Base-by-base conservation (phyloP, 495 filamentous ascomycete genomes). In the Neurospora sp. region DNA sequence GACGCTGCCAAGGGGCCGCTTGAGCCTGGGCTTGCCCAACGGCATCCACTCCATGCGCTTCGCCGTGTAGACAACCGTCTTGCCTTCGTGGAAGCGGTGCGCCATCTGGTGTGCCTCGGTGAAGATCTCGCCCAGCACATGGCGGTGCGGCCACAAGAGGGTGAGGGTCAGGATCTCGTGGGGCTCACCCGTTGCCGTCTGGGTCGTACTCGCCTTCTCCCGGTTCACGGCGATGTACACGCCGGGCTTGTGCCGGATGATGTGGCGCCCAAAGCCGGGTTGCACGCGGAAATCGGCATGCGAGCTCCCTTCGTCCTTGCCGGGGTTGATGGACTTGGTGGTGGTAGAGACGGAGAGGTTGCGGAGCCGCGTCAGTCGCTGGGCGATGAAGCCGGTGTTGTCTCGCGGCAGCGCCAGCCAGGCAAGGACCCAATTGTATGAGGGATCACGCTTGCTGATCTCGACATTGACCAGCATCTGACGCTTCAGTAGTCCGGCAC, bases 121-220 rank as follows among this genome's bases (percentile, higher is more conserved):
- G 74, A 99, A 97, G 22, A 99, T 87, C 4, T 92, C 88, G 74
- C 93, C 89, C 77, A 99, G 95, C 14, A 98, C 87, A 73, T 94
- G 87, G 1, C 96, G 91, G 74, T 96, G 90, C 53, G 90, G 85
- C 82, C 96, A 98, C 37, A 99, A 87, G 4, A 96, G 94, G 5
- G 96, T 98, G 39, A 99, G 84, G 31, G 92, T 97, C 68, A 99
- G 86, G 0, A 94, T 97, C 82, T 99, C 96, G 87, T 96, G 97
- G 0, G 96, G 96, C 72, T 91, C 89, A 73, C 96, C 96, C 4
- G 89, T 93, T 42, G 87, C 86, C n/a, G 90, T 86, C 76, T 92
- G 85, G 82, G 81, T 90, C 81, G 72, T 92, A 83, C 83, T 91
- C 89, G 79, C 89, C 84, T 96, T 94, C 80, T 94, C 88, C 48